A percentile compares a stretch with the other conserved stretches of the same genome.
These are phyloP conservation scores for Calonectria hawksworthii DNA, from an alignment of 2,329 filamentous ascomycete genomes.

Conservation along the genomic window DNA sequence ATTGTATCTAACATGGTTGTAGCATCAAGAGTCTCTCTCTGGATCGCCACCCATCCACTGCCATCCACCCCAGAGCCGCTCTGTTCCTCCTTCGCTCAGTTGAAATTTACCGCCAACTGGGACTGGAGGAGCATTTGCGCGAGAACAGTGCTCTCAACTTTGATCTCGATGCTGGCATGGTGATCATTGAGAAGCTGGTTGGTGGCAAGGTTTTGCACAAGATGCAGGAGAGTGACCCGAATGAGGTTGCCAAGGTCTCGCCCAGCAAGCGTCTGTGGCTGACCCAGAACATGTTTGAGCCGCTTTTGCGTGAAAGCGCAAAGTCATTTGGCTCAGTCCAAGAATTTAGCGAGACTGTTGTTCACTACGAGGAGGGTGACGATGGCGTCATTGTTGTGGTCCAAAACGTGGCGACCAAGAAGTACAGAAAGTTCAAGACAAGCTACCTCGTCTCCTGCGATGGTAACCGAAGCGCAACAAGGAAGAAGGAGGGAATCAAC, in stretches of 20 bases:
- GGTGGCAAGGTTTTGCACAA: neutral
- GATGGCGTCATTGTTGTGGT: conserved; percentile 9
- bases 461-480: conserved; percentile 19
- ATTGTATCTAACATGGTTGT: neutral
- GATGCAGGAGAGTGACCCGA: conserved; percentile 9
- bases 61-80: conserved; percentile 13
- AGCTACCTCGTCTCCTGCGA: conserved; percentile 14
- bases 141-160: neutral
- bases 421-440: conserved; percentile 22
- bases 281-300: conserved; percentile 22
- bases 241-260: neutral
- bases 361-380: neutral
- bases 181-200: neutral
- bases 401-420: conserved; percentile 7
- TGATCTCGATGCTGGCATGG: conserved; percentile 1
- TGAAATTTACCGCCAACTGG: conserved; percentile 7
- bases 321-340: neutral
- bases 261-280: conserved; percentile 17
- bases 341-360: neutral
- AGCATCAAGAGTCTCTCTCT: neutral
- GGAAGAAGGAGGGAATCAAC: conserved; percentile 2
- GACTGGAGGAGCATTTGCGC: neutral
- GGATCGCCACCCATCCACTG: conserved; percentile 14
- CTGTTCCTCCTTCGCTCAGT: conserved; percentile 9
- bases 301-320: conserved; percentile 5